Evolutionary conservation across 306 rosid genomes (phyloP).

Genomic region (Quercus suber): DNA sequence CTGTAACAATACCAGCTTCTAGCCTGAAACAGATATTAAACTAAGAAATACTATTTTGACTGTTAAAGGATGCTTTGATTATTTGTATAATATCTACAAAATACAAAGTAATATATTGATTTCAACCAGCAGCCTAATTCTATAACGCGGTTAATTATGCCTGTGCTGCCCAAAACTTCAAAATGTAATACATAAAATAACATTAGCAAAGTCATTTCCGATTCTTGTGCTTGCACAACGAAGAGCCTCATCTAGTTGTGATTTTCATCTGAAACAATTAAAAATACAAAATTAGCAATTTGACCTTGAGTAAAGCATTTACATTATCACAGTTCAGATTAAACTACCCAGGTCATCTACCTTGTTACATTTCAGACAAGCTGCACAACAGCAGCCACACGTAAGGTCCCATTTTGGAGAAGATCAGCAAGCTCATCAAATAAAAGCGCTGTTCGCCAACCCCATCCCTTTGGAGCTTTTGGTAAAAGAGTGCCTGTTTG

Average conservation of each 20-base stretch:
- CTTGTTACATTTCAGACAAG: slow-evolving; percentile 51
- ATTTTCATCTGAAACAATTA: slow-evolving; percentile 17
- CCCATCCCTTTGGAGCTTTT: slow-evolving; percentile 98
- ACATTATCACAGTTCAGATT: neutral
- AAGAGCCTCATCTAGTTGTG: neutral
- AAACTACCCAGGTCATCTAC: slow-evolving; percentile 2
- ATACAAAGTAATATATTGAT: neutral
- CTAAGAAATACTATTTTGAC: no score
- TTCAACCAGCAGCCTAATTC: neutral
- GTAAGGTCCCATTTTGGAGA: slow-evolving; percentile 84
- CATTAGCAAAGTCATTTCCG: neutral
- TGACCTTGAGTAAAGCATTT: slow-evolving; percentile 15
- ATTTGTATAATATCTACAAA: neutral
- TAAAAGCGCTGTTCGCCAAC: slow-evolving; percentile 92
- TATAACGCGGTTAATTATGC: neutral
- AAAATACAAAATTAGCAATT: neutral
- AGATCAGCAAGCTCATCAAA: slow-evolving; percentile 87
- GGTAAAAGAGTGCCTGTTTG: slow-evolving; percentile 96
- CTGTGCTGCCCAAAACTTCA: neutral
- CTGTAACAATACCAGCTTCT: no score
- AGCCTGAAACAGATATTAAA: no score
- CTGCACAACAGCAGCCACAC: slow-evolving; percentile 92
- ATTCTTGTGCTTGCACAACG: neutral
- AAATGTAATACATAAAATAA: neutral
- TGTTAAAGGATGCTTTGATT: no score